Conservation (phyloP, 2,329 filamentous ascomycete species). For the Ophiostoma sp. region DNA sequence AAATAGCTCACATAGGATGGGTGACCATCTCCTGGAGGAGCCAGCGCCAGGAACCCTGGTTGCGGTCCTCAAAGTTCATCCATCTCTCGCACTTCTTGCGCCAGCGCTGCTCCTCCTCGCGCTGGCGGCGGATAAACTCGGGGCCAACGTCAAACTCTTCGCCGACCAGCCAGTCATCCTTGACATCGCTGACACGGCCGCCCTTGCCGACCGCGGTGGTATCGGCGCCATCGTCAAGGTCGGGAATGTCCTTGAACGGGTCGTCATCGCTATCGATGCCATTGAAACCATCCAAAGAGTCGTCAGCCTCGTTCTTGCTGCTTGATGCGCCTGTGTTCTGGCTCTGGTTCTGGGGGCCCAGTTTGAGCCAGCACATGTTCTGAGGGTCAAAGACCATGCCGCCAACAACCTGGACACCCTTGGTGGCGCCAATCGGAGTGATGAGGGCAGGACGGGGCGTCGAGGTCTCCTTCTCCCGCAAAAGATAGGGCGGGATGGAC, state of each 20-base stretch:
- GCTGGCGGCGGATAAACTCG: constrained; percentile 82
- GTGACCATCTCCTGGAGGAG: constrained; percentile 58
- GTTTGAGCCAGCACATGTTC: constrained; percentile 95
- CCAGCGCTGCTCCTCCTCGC: constrained; percentile 90
- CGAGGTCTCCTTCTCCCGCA: constrained; percentile 52
- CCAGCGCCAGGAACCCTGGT: constrained; percentile 70
- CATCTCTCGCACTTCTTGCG: constrained; percentile 80
- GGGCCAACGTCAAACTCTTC: constrained; percentile 98
- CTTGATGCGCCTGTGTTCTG: constrained; percentile 23
- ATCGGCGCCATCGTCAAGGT: constrained; percentile 67
- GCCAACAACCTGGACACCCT: constrained; percentile 89
- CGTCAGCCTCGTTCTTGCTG: constrained; percentile 44
- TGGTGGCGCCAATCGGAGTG: constrained; percentile 76
- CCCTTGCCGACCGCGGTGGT: constrained; percentile 46
- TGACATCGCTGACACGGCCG: constrained; percentile 36
- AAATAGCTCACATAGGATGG: constrained; percentile 21
- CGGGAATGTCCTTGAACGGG: constrained; percentile 90
- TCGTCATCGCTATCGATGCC: constrained; percentile 82
- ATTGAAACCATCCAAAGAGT: constrained; percentile 60
- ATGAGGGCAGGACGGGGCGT: constrained; percentile 75
- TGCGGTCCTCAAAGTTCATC: constrained; percentile 57
- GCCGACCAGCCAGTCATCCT: constrained; percentile 78
- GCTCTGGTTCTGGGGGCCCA: constrained; percentile 45
- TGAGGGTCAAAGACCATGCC: constrained; percentile 98
- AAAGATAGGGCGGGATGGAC: constrained; percentile 33